Conservation (phyloP, 768 basidiomycete genomes). For the Leccinum broughii region DNA sequence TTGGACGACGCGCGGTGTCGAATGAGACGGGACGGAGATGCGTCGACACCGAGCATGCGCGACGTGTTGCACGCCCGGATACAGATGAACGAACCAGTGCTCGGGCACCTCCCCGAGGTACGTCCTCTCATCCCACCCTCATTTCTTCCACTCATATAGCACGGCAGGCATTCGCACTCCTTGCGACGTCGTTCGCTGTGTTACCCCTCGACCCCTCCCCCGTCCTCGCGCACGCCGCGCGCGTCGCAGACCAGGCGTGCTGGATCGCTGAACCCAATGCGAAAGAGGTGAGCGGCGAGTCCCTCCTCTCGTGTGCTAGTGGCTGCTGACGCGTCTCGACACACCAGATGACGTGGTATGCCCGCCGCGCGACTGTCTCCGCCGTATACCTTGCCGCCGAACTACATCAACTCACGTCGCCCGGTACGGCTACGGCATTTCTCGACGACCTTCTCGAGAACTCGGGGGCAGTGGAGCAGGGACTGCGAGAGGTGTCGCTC, state of each 20-base stretch:
- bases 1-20: constrained; percentile 58
- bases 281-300: constrained; percentile 49
- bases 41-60: constrained; percentile 35
- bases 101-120: constrained; percentile 69
- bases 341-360: constrained; percentile 69
- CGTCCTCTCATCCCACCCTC: constrained; percentile 12
- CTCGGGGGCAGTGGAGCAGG: constrained; percentile 44
- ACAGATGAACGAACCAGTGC: constrained; percentile 64
- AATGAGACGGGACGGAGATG: constrained; percentile 40
- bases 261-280: constrained; percentile 52
- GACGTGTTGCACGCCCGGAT: constrained; percentile 59
- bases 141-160: not conserved
- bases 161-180: constrained; percentile 67
- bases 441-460: constrained; percentile 61
- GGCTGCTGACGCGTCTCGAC: not conserved
- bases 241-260: constrained; percentile 73
- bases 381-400: constrained; percentile 76
- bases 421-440: constrained; percentile 63
- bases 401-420: constrained; percentile 80
- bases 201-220: constrained; percentile 60
- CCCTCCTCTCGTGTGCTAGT: not conserved
- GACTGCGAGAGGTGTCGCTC: constrained; percentile 51
- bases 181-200: constrained; percentile 52
- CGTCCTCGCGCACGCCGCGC: constrained; percentile 57
- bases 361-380: constrained; percentile 62